Base-by-base conservation (phyloP, 2,329 filamentous ascomycete genomes). In the Aureobasidium zeae region DNA sequence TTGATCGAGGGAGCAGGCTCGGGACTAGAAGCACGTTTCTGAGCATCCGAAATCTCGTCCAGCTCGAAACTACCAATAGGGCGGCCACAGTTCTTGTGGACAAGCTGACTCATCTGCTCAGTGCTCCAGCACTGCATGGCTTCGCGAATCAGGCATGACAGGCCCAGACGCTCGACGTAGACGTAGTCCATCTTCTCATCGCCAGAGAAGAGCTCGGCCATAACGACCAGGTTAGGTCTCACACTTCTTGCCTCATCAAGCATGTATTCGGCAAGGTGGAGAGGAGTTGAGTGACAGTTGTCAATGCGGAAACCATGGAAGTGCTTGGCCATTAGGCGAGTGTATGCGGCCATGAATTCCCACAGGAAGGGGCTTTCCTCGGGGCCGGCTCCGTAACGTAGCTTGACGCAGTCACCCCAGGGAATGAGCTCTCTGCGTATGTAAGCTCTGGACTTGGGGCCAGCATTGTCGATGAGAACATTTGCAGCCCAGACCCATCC, bases 401-500 rank as follows among this genome's bases (percentile, higher is more conserved):
- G 73, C 69, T 98, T 98, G 50, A 96, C 91, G 60, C 93, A 98
- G 60, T 98, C 91, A 11, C 89, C 88, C 91, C 91, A 98, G 21
- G 95, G 84, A 53, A 98, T 96, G 48, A 98, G 86, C 63, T 98
- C 87, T 53, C 91, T 78, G 41, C 86, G 78, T n/a, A 98, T 74
- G 57, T 98, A 98, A n/a, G 89, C 87, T 45, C 81, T 80, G 7
- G 89, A 94, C 34, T 84, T 72, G 0, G 87, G 83, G 0, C 93
- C 93, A 21, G 91, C 91, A 57, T 96, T 91, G 66, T 98, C 91
- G 31, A 86, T 74, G 63, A 96, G 75, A 1, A 91, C 89, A 64
- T 96, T 93, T 5, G 89, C 89, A 47, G 86, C 89, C 91, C 91
- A 98, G 7, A 98, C 88, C 91, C 91, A 98, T 31, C 91, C 91